phyloP scores from a whole-genome alignment of 371 early-diverging fungal genomes.

The Mucor mucedo region DNA sequence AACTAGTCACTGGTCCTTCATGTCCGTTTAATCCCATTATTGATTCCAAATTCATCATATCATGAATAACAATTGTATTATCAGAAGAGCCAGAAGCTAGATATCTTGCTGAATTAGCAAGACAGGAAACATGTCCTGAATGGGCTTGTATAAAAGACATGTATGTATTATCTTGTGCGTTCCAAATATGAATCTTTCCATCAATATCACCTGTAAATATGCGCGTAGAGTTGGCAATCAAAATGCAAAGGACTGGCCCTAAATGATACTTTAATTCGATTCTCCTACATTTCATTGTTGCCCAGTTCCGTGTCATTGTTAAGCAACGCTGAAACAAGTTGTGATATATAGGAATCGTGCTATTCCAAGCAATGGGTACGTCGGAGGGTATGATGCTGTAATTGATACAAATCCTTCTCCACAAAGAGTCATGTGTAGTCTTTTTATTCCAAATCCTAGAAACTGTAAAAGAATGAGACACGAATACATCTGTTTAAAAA shows the following conservation, averaged over 20 bases:
- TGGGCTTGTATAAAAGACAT: slow-evolving; percentile 57
- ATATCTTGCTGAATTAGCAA: slow-evolving; percentile 67
- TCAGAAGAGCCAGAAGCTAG: slow-evolving; percentile 84
- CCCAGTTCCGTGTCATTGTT: slow-evolving; percentile 21
- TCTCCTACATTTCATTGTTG: slow-evolving; percentile 16
- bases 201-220: slow-evolving; percentile 83
- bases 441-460: slow-evolving; percentile 23
- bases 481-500: not conserved
- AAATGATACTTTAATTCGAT: slow-evolving; percentile 19
- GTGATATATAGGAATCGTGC: slow-evolving; percentile 10
- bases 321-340: slow-evolving; percentile 21
- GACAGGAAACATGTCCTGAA: slow-evolving; percentile 73
- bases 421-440: slow-evolving; percentile 16
- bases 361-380: not conserved
- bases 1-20: slow-evolving; percentile 25
- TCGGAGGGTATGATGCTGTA: slow-evolving; percentile 17
- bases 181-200: slow-evolving; percentile 79
- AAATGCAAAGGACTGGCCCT: slow-evolving; percentile 24
- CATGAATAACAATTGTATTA: slow-evolving; percentile 37
- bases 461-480: not conserved
- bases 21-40: slow-evolving; percentile 4
- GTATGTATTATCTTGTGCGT: slow-evolving; percentile 51
- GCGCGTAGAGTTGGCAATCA: slow-evolving; percentile 30
- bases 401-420: slow-evolving; percentile 21
- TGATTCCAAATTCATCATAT: slow-evolving; percentile 5